Evolutionary conservation across 169 alveolate species (phyloP), one percentile per base, ranked within the genome.

Genomic region (Plasmodium coatneyi): DNA sequence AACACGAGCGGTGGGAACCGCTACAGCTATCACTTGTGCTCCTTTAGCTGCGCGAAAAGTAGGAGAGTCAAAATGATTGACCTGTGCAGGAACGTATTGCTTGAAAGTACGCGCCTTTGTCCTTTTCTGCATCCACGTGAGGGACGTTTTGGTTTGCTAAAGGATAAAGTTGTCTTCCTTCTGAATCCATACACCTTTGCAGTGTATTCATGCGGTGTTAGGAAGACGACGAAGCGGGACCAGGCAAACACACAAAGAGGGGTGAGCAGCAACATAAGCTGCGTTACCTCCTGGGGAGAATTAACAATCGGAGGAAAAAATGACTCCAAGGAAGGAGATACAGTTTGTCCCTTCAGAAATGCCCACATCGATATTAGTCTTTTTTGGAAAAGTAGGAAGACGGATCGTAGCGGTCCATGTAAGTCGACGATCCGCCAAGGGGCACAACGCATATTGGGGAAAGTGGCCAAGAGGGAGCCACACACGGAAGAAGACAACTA

Each of bases 201-300:
- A n/a, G 70, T 86, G 70, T 86, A 86, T 76, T 49, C 93, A 5
- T 83, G 32, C 78, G 1, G 22, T 10, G 70, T 83, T 70, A 83
- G 22, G 76, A 83, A 66, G 32, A 9, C 14, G 0, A 5, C 39
- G n/a, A 66, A 22, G 16, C 76, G 76, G 30, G 76, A 66, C 36
- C 34, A 25, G 19, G 16, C n/a, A 66, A 66, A 22, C 25, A 14
- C 4, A 9, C 76, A 28, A 66, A 66, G 36, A 66, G n/a, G 76
- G 36, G 76, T 25, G 4, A 66, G 36, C 19, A 66, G 9, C 14
- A 7, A 66, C n/a, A 0, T 28, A 22, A 66, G 30, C 76, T 66
- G 36, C 30, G 36, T 28, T 66, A 66, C 36, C 34, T 25, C 30
- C 76, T 66, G 30, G 34, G 76, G 76, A 49, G 76, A 66, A 66